Evolutionary conservation across 78 protist species (phyloP).

Genomic region (Dictyostelium citrinum): DNA sequence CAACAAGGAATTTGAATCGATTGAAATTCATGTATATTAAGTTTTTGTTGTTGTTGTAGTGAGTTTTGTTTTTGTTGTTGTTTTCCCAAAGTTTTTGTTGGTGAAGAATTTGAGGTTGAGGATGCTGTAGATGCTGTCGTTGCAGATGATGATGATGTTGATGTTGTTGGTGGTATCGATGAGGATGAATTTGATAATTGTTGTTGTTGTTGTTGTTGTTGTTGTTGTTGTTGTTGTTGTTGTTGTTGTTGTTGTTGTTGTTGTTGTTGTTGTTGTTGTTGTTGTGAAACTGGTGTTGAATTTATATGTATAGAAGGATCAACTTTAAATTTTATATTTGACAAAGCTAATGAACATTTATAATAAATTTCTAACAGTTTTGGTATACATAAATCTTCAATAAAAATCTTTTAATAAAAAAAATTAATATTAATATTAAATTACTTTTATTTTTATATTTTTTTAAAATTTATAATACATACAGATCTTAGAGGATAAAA

Average conservation of each 20-base stretch:
- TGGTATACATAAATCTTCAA: slow-evolving; percentile 71
- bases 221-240: not conserved
- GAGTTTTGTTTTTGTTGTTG: not conserved
- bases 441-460: not conserved
- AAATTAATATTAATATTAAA: too few relatives aligned
- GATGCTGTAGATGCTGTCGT: not conserved
- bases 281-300: not conserved
- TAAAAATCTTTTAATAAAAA: slow-evolving; percentile 12
- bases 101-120: not conserved
- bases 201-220: not conserved
- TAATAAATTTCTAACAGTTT: slow-evolving; percentile 56
- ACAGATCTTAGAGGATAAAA: slow-evolving; percentile 66
- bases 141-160: not conserved
- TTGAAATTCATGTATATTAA: not conserved
- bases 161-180: not conserved
- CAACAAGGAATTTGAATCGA: not conserved
- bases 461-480: not conserved
- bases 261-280: not conserved
- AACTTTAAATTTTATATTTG: slow-evolving; percentile 27
- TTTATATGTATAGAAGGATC: slow-evolving; percentile 3
- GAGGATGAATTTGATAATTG: not conserved
- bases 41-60: not conserved
- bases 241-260: not conserved
- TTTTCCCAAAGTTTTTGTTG: not conserved
- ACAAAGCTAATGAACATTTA: slow-evolving; percentile 31